Percentiles rank a stretch among this genome's conserved stretches.
These are phyloP conservation scores for Geranomyces variabilis DNA, from an alignment of 192 early-diverging fungal genomes.

Conservation along the genomic window DNA sequence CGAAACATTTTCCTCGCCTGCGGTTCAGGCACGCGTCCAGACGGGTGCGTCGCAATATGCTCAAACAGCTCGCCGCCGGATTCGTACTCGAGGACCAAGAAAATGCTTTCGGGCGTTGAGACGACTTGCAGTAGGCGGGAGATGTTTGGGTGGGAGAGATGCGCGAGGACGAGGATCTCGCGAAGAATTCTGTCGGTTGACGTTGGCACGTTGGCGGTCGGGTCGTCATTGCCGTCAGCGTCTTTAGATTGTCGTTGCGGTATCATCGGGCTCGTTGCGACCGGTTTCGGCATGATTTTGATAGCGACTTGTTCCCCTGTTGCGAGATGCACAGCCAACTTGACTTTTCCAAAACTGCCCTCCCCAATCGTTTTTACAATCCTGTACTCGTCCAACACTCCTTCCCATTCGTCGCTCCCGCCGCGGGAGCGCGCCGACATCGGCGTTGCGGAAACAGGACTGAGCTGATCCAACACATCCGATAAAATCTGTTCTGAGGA, in stretches of 20 bases:
- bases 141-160: conserved; percentile 70
- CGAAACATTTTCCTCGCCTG: conserved; percentile 63
- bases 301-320: conserved; percentile 41
- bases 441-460: not conserved
- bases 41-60: conserved; percentile 41
- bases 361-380: conserved; percentile 49
- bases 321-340: conserved; percentile 43
- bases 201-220: conserved; percentile 20
- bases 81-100: conserved; percentile 52
- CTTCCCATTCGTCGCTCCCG: conserved; percentile 23
- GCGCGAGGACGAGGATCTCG: conserved; percentile 59
- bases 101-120: conserved; percentile 55
- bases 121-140: conserved; percentile 79
- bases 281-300: conserved; percentile 1
- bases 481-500: conserved; percentile 5
- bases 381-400: conserved; percentile 33
- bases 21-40: conserved; percentile 57
- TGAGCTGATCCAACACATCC: conserved; percentile 8
- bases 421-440: not conserved
- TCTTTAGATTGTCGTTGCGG: not conserved
- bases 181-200: conserved; percentile 42
- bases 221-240: conserved; percentile 20
- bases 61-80: conserved; percentile 52
- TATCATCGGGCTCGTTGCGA: not conserved
- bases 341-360: conserved; percentile 53